Conservation (phyloP, 2,329 filamentous ascomycete genomes). For the Penicillium sp. region DNA sequence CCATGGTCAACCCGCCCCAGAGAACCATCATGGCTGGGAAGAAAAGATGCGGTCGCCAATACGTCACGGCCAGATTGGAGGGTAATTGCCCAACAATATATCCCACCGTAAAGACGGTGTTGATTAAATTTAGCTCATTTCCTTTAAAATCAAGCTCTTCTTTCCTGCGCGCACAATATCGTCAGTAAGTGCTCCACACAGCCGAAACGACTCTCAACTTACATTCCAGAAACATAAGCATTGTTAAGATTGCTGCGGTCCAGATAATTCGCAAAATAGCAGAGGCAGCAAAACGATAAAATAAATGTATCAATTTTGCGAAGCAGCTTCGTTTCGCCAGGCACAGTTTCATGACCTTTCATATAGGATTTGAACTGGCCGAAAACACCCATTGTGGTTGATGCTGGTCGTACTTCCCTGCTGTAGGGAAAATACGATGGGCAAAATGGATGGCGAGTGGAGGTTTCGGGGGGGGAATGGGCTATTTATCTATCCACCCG, state of each 20-base stretch:
- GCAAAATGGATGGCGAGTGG: background rate
- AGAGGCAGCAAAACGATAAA: slow-evolving; percentile 50
- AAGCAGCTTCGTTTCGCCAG: slow-evolving; percentile 48
- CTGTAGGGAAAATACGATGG: background rate
- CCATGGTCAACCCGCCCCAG: slow-evolving; percentile 39
- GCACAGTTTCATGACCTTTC: slow-evolving; percentile 10
- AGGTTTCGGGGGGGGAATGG: background rate
- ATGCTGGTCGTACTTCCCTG: background rate
- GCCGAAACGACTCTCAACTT: slow-evolving; percentile 5
- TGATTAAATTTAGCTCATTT: slow-evolving; percentile 34
- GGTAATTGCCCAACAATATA: slow-evolving; percentile 32
- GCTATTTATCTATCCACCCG: background rate
- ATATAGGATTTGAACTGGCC: slow-evolving; percentile 5
- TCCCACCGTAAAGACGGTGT: slow-evolving; percentile 31
- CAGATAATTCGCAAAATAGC: slow-evolving; percentile 54
- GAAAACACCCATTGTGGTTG: slow-evolving; percentile 1
- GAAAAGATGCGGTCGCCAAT: slow-evolving; percentile 31
- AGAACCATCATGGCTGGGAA: slow-evolving; percentile 35
- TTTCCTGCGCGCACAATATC: slow-evolving; percentile 7
- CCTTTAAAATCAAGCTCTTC: slow-evolving; percentile 38
- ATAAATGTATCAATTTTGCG: slow-evolving; percentile 58
- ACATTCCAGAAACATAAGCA: slow-evolving; percentile 48
- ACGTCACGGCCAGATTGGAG: slow-evolving; percentile 29
- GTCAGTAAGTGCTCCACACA: background rate
- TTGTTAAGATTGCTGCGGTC: slow-evolving; percentile 55